These are phyloP conservation scores for Dianthus caryophyllus DNA, from an alignment of 148 eudicot species.

Conservation along the genomic window DNA sequence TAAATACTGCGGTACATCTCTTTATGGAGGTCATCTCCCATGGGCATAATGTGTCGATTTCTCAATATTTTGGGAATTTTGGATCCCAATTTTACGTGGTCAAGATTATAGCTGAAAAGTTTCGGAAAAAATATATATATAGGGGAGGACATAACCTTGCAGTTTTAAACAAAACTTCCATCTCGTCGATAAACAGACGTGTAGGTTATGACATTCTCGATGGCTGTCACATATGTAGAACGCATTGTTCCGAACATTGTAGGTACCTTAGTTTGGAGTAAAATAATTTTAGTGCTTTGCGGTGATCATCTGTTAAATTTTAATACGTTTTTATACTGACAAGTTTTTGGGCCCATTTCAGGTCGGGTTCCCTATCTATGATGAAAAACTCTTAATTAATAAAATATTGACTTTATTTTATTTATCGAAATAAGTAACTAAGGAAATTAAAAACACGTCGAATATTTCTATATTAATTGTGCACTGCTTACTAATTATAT, in stretches of 20 bases:
- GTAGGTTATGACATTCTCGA: background rate
- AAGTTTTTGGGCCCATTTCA: too few species aligned
- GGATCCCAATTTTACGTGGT: background rate
- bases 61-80: background rate
- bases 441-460: too few species aligned
- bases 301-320: background rate
- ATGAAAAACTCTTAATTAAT: too few species aligned
- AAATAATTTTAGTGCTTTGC: background rate
- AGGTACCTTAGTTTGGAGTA: background rate
- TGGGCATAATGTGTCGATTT: slow-evolving; percentile 37
- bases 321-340: too few species aligned
- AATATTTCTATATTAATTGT: too few species aligned
- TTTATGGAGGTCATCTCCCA: slow-evolving; percentile 68
- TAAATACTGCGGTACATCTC: slow-evolving; percentile 56
- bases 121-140: background rate
- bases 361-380: too few species aligned
- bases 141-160: too few species aligned
- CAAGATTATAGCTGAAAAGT: background rate
- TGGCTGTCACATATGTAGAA: background rate
- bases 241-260: background rate
- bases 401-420: too few species aligned
- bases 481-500: too few species aligned
- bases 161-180: background rate
- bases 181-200: background rate
- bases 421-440: too few species aligned